Evolutionary conservation across 2,329 filamentous ascomycete species (phyloP).

Genomic region (Mollisiaceae sp.): DNA sequence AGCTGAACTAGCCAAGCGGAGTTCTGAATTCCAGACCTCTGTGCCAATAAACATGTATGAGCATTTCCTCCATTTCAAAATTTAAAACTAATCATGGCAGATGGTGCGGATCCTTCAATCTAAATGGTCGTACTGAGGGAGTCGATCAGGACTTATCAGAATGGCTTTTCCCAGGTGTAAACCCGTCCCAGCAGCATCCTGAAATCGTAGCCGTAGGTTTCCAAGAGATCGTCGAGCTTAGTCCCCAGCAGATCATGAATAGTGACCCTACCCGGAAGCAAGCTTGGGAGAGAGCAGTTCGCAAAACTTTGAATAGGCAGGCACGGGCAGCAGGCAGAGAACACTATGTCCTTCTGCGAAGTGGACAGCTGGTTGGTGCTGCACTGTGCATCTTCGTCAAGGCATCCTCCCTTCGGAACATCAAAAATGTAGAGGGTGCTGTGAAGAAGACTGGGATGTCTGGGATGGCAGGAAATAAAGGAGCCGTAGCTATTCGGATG

Average conservation of each 20-base stretch:
- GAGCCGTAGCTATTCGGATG: slow-evolving; percentile 93
- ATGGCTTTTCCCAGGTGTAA: slow-evolving; percentile 79
- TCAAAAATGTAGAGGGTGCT: slow-evolving; percentile 96
- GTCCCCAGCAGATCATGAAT: slow-evolving; percentile 98
- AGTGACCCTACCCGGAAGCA: slow-evolving; percentile 88
- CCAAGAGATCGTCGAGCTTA: slow-evolving; percentile 97
- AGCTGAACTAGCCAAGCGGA: slow-evolving; percentile 71
- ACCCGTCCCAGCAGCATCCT: slow-evolving; percentile 65
- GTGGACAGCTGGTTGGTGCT: slow-evolving; percentile 92
- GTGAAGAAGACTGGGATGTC: slow-evolving; percentile 95
- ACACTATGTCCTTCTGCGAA: slow-evolving; percentile 86
- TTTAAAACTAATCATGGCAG: slow-evolving; percentile 20
- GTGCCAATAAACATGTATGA: slow-evolving; percentile 71
- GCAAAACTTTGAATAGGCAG: slow-evolving; percentile 74
- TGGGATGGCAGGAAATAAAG: slow-evolving; percentile 97
- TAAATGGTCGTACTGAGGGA: slow-evolving; percentile 86
- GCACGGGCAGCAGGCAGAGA: slow-evolving; percentile 69
- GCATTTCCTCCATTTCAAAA: not conserved
- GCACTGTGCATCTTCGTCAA: slow-evolving; percentile 92
- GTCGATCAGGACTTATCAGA: slow-evolving; percentile 78
- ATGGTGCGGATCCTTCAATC: slow-evolving; percentile 86
- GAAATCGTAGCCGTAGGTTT: slow-evolving; percentile 92
- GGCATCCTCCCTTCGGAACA: slow-evolving; percentile 73
- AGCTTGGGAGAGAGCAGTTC: slow-evolving; percentile 85
- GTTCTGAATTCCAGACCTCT: slow-evolving; percentile 75